These are phyloP conservation scores for Neurospora cerealis DNA, from an alignment of 495 filamentous ascomycete genomes.

Conservation along the genomic window DNA sequence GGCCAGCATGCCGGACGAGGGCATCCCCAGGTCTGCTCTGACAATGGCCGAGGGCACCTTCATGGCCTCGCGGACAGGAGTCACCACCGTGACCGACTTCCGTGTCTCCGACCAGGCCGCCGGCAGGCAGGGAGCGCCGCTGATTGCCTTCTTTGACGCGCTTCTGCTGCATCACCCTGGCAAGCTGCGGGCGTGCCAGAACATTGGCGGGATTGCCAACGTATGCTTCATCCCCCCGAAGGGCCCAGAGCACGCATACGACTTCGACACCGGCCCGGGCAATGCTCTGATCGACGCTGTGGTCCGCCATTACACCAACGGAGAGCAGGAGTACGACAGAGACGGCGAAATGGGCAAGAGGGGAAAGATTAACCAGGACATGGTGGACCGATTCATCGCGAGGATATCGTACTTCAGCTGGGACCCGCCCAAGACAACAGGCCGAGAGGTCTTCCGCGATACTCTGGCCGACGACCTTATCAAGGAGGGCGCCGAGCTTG, in stretches of 20 bases:
- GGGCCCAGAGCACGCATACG: constrained; percentile 36
- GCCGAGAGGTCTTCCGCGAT: constrained; percentile 49
- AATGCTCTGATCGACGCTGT: constrained; percentile 38
- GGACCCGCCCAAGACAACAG: constrained; percentile 47
- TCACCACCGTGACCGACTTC: constrained; percentile 37
- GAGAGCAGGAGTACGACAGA: constrained; percentile 34
- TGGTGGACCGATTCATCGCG: constrained; percentile 43
- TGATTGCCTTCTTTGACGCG: constrained; percentile 41
- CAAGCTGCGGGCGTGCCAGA: constrained; percentile 47
- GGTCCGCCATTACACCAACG: constrained; percentile 36
- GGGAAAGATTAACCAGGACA: constrained; percentile 40
- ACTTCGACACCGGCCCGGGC: constrained; percentile 44
- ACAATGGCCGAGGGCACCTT: constrained; percentile 37
- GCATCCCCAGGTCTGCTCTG: constrained; percentile 38
- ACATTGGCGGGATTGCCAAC: constrained; percentile 51
- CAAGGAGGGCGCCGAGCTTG: constrained; percentile 30
- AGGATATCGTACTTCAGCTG: constrained; percentile 37
- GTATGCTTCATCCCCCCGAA: constrained; percentile 51
- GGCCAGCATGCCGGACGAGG: constrained; percentile 40
- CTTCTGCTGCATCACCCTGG: constrained; percentile 46
- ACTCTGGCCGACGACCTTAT: constrained; percentile 40
- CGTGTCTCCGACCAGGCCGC: constrained; percentile 33
- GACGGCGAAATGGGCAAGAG: constrained; percentile 44
- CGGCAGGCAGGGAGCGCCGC: constrained; percentile 37
- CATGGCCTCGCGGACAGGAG: constrained; percentile 29